phyloP scores from a whole-genome alignment of 2,329 filamentous ascomycete species.

The Fusarium pilosicola region DNA sequence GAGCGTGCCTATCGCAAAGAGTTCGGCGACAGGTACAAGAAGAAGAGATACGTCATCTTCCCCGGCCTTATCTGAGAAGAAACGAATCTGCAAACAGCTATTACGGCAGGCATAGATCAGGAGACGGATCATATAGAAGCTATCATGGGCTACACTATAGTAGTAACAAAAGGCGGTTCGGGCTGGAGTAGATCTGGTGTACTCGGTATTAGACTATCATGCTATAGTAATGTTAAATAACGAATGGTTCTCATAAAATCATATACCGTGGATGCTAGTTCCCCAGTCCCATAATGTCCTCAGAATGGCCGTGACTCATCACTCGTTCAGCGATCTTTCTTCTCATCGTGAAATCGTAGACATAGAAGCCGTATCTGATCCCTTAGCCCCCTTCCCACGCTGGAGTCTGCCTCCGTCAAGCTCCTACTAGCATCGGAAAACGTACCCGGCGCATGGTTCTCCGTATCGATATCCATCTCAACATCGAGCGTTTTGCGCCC shows the following conservation, averaged over 20 bases:
- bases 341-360: conserved; percentile 46
- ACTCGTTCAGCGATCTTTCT: background rate
- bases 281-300: background rate
- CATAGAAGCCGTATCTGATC: conserved; percentile 52
- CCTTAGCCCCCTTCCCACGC: conserved; percentile 48
- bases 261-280: background rate
- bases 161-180: background rate
- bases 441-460: conserved; percentile 37
- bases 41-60: conserved; percentile 86
- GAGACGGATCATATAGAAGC: background rate
- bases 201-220: background rate
- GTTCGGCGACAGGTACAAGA: conserved; percentile 94
- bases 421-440: conserved; percentile 53
- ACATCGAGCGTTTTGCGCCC: conserved; percentile 24
- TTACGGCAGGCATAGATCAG: background rate
- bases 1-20: conserved; percentile 89
- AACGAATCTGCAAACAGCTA: too few relatives aligned
- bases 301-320: conserved; percentile 1
- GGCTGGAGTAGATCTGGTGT: conserved; percentile 7
- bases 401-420: conserved; percentile 51
- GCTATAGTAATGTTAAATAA: background rate
- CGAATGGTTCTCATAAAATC: background rate
- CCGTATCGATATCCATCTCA: conserved; percentile 39
- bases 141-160: background rate
- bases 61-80: conserved; percentile 74